Evolutionary conservation across 306 rosid genomes (phyloP).

Genomic region (Geum urbanum): DNA sequence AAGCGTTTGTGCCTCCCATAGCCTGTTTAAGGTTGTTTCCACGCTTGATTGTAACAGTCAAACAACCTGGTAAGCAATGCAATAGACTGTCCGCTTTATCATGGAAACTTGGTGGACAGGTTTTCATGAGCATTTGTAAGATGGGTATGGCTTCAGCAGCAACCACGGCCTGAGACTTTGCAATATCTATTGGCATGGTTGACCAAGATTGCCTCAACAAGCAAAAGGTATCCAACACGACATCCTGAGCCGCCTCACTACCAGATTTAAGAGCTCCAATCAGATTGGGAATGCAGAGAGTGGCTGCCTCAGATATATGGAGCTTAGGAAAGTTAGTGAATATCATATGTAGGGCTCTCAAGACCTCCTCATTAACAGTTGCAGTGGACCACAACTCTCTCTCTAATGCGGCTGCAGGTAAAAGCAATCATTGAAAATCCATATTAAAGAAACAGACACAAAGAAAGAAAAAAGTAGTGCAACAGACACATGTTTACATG

Average conservation of each 20-base stretch:
- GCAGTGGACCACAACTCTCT: slow-evolving; percentile 90
- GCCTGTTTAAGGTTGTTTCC: slow-evolving; percentile 93
- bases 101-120: slow-evolving; percentile 96
- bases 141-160: slow-evolving; percentile 98
- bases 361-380: slow-evolving; percentile 87
- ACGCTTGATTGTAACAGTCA: slow-evolving; percentile 87
- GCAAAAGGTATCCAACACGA: slow-evolving; percentile 77
- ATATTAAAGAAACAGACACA: background rate
- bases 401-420: slow-evolving; percentile 84
- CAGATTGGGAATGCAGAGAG: slow-evolving; percentile 92
- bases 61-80: slow-evolving; percentile 96
- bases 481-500: background rate
- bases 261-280: slow-evolving; percentile 92
- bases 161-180: slow-evolving; percentile 75
- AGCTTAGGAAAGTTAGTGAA: slow-evolving; percentile 89
- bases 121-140: slow-evolving; percentile 95
- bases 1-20: slow-evolving; percentile 94
- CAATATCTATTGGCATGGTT: slow-evolving; percentile 79
- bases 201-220: slow-evolving; percentile 92
- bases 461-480: background rate
- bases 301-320: slow-evolving; percentile 88
- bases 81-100: slow-evolving; percentile 91
- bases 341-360: slow-evolving; percentile 84
- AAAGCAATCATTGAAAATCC: slow-evolving; percentile 22
- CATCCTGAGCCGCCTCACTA: slow-evolving; percentile 79